Evolutionary conservation across 192 early-diverging fungal genomes (phyloP), one percentile per base, ranked within the genome.

Genomic region (Funneliformis geosporum): DNA sequence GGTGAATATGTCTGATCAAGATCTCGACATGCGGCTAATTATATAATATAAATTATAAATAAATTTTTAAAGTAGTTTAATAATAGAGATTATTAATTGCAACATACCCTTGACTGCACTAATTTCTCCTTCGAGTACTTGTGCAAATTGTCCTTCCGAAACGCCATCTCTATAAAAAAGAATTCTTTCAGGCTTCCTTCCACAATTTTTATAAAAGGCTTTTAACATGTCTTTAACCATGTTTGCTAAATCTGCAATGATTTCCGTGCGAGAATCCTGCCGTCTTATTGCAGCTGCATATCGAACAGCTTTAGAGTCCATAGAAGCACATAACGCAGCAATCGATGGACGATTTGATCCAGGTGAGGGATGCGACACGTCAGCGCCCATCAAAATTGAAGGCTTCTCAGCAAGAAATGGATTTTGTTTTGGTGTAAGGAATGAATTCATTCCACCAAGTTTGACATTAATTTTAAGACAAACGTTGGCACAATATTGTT

Each of bases 401-500:
- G 94, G 93, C 3, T 83, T 68, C 42, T 90, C 80, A 21, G 87
- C 82, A 59, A 95, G 83, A 83, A 98, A 94, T 1, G 92, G 91
- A 38, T 93, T 86, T 62, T 93, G 85, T 8, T 81, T 47, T 25
- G 83, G 83, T 0, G 73, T 78, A 47, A 98, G 82, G 79, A 87
- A 91, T 27, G 90, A 87, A 85, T 97, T 97, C 87, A 91, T 92
- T 61, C 47, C 47, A 55, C 47, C 47, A 55, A 55, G 89, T 87
- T 98, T 97, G 43, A 93, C 89, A 84, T 98, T 98, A 76, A 97
- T 90, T 87, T 98, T 98, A 39, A 98, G 85, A 76, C 92, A 95
- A 23, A 98, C 92, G 73, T 98, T 98, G 21, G 96, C 97, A 76
- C 94, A 96, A 87, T 98, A 98, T 86, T 97, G 96, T 46, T 90